Evolutionary conservation across 257 asterid species (phyloP).

Genomic region (Primulina tabacum): DNA sequence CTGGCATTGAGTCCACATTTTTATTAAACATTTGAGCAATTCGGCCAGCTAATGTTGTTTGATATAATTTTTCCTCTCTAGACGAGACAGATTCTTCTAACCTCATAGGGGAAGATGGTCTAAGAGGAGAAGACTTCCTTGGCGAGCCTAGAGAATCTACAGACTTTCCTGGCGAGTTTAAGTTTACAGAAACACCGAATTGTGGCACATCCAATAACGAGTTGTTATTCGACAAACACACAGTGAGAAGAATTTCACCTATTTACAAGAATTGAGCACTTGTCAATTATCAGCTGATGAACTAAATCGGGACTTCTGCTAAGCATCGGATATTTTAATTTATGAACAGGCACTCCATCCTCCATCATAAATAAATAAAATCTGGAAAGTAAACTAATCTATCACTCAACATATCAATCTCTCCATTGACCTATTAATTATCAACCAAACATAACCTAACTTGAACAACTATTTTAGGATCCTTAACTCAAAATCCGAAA

Average conservation of each 20-base stretch:
- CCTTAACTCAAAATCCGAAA: not conserved
- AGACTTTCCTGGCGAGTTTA: slow-evolving; percentile 38
- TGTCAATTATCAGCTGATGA: slow-evolving; percentile 14
- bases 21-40: slow-evolving; percentile 82
- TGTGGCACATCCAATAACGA: slow-evolving; percentile 46
- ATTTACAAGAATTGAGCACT: slow-evolving; percentile 23
- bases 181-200: slow-evolving; percentile 32
- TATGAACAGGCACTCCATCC: not conserved
- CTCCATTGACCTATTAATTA: not conserved
- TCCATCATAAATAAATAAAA: not conserved
- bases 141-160: not conserved
- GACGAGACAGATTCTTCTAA: slow-evolving; percentile 40
- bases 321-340: not conserved
- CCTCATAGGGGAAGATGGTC: slow-evolving; percentile 40
- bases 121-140: slow-evolving; percentile 6
- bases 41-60: too few species aligned
- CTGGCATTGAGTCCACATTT: slow-evolving; percentile 51
- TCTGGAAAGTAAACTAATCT: not conserved
- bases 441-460: not conserved
- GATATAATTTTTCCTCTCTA: slow-evolving; percentile 37
- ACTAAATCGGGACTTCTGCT: slow-evolving; percentile 13
- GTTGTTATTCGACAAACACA: slow-evolving; percentile 67
- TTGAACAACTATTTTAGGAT: not conserved
- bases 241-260: slow-evolving; percentile 90
- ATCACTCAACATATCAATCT: not conserved